Percentiles rank a stretch among this genome's conserved stretches.
These are phyloP conservation scores for Podospora anserina DNA, from an alignment of 495 filamentous ascomycete genomes.

Conservation along the genomic window DNA sequence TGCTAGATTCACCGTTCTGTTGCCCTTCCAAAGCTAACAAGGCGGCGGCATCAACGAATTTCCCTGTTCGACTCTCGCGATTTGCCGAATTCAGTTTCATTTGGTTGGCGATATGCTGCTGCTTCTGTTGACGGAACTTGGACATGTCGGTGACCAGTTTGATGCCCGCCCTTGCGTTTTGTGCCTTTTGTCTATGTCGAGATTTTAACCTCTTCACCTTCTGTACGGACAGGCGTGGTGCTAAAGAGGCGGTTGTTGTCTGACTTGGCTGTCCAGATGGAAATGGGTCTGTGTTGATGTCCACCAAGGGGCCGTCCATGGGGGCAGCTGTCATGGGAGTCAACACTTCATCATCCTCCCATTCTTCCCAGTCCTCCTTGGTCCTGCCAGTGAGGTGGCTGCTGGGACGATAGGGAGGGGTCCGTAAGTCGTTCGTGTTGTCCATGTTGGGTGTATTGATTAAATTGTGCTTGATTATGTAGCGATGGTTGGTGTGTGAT, in stretches of 20 bases:
- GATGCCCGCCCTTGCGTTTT: constrained; percentile 59
- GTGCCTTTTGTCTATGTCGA: constrained; percentile 49
- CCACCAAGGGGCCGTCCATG: constrained; percentile 25
- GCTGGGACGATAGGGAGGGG: constrained; percentile 4
- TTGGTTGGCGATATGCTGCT: constrained; percentile 27
- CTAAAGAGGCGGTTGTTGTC: constrained; percentile 17
- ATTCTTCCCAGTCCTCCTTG: constrained; percentile 50
- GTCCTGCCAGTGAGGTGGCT: constrained; percentile 13
- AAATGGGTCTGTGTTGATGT: background rate
- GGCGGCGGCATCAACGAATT: constrained; percentile 50
- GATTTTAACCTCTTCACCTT: constrained; percentile 45
- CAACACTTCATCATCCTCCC: constrained; percentile 40
- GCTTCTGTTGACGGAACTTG: constrained; percentile 33
- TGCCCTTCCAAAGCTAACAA: constrained; percentile 49
- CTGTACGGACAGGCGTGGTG: constrained; percentile 33
- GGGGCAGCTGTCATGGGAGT: constrained; percentile 24
- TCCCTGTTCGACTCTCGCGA: constrained; percentile 32
- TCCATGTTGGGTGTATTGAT: constrained; percentile 22
- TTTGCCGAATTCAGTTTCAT: constrained; percentile 16
- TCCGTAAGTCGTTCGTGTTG: constrained; percentile 24
- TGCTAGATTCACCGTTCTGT: constrained; percentile 38
- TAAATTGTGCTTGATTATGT: constrained; percentile 5
- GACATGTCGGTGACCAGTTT: constrained; percentile 62
- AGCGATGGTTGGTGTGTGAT: background rate
- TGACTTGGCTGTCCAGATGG: constrained; percentile 20